These are phyloP conservation scores for Backusella sp. DNA, from an alignment of 192 early-diverging fungal species.

Conservation along the genomic window DNA sequence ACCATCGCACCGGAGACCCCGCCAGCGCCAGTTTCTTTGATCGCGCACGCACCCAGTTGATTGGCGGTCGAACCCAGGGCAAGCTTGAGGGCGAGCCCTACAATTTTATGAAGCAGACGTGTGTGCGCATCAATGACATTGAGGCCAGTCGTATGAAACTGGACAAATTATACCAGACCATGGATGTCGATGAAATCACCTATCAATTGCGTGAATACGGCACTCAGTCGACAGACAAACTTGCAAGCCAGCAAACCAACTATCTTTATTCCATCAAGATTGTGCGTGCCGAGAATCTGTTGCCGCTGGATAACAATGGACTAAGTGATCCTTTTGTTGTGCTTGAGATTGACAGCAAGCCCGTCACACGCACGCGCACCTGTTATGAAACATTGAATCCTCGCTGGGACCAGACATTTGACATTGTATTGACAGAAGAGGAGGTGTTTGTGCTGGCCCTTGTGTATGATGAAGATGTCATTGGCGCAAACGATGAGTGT, in stretches of 20 bases:
- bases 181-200: constrained; percentile 55
- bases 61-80: constrained; percentile 1
- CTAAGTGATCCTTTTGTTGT: constrained; percentile 65
- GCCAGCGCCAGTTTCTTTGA: constrained; percentile 17
- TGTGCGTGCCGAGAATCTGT: constrained; percentile 62
- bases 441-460: constrained; percentile 39
- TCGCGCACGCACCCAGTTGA: constrained; percentile 25
- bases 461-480: constrained; percentile 55
- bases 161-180: constrained; percentile 53
- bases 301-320: constrained; percentile 59
- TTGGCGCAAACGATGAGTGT: constrained; percentile 54
- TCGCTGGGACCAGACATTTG: constrained; percentile 79
- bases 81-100: constrained; percentile 33
- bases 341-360: constrained; percentile 47
- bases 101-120: constrained; percentile 50
- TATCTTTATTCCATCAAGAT: constrained; percentile 71
- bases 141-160: constrained; percentile 50
- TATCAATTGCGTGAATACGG: constrained; percentile 40
- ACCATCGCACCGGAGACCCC: not conserved
- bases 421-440: constrained; percentile 55
- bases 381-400: constrained; percentile 70
- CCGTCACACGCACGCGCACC: constrained; percentile 53
- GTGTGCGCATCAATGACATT: constrained; percentile 58
- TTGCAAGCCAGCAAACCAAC: constrained; percentile 19
- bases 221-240: constrained; percentile 20